Evolutionary conservation across 2,329 filamentous ascomycete genomes (phyloP), one percentile per base, ranked within the genome.

Genomic region (Fusarium dlaminii): DNA sequence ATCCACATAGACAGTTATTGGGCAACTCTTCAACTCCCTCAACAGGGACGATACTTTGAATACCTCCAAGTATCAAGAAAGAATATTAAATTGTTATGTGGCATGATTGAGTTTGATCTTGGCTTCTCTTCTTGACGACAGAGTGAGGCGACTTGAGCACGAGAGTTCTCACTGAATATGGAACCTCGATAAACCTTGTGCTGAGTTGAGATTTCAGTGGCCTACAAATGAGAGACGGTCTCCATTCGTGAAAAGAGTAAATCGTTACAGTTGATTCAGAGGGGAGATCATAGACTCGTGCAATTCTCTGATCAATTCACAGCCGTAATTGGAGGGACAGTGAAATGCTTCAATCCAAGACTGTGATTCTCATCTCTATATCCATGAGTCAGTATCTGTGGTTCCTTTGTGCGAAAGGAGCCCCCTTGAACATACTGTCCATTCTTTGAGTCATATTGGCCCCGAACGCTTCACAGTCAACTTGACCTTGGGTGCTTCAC

Each of bases 101-200:
- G 0, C 12, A 46, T 29, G 13, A 20, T 13, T 7, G 5, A 10
- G 8, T 5, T 7, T 4, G 1, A 18, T 1, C 8, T 11, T 14
- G 2, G 11, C 2, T 11, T 3, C 0, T 14, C 15, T 8, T 18
- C 15, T 24, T 5, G 8, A 14, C 0, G 4, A 18, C 5, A 14
- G 7, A n/a, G 7, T 13, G 3, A 14, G 22, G 8, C 4, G 4
- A 51, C 3, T 20, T 24, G 3, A 11, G 3, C 11, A 9, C 5
- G 3, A 3, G 22, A n/a, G 0, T 13, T 49, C 3, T 18, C 11
- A 7, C 8, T 32, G 22, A 3, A 2, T 30, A 18, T n/a, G 14
- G 9, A n/a, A 4, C 1, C 3, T 17, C 14, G 4, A 12, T 7
- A n/a, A n/a, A 15, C 1, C 6, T 22, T 4, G 3, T 24, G 11